A percentile compares a stretch with the other conserved stretches of the same genome.
phyloP scores from a whole-genome alignment of 805 yeast species.

The Metschnikowia peoriensis region DNA sequence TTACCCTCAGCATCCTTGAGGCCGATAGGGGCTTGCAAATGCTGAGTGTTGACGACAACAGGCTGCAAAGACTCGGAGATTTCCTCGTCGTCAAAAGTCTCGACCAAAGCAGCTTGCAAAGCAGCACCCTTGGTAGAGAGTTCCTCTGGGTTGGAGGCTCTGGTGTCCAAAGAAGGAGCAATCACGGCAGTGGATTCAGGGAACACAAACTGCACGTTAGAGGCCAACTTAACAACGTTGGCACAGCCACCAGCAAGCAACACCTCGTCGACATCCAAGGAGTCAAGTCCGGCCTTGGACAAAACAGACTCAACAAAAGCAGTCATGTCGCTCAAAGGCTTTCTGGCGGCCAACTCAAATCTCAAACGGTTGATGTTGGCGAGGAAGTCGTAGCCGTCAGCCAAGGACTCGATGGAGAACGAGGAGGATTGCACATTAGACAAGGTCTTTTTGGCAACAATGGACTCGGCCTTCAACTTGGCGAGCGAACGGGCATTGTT shows the following conservation, averaged over 20 bases:
- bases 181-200: conserved; percentile 74
- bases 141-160: conserved; percentile 86
- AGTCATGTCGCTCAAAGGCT: conserved; percentile 72
- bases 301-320: conserved; percentile 73
- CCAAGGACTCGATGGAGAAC: conserved; percentile 90
- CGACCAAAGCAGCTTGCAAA: conserved; percentile 86
- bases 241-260: conserved; percentile 92
- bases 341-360: conserved; percentile 83
- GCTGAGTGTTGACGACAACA: conserved; percentile 84
- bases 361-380: conserved; percentile 91
- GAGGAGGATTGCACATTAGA: conserved; percentile 86
- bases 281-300: conserved; percentile 78
- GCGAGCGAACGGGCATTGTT: conserved; percentile 81
- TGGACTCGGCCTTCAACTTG: conserved; percentile 80
- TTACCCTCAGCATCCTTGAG: conserved; percentile 68
- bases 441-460: conserved; percentile 84
- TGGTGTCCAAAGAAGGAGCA: conserved; percentile 71
- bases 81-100: conserved; percentile 80
- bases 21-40: conserved; percentile 81
- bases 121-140: conserved; percentile 93
- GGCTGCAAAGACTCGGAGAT: conserved; percentile 78
- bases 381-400: conserved; percentile 92
- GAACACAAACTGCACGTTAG: conserved; percentile 69
- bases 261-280: conserved; percentile 86
- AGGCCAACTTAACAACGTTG: conserved; percentile 85